Percentiles rank a stretch among this genome's conserved stretches.
Evolutionary conservation across 1,139 yeast species (phyloP).

Genomic region (Wickerhamiella infanticola): DNA sequence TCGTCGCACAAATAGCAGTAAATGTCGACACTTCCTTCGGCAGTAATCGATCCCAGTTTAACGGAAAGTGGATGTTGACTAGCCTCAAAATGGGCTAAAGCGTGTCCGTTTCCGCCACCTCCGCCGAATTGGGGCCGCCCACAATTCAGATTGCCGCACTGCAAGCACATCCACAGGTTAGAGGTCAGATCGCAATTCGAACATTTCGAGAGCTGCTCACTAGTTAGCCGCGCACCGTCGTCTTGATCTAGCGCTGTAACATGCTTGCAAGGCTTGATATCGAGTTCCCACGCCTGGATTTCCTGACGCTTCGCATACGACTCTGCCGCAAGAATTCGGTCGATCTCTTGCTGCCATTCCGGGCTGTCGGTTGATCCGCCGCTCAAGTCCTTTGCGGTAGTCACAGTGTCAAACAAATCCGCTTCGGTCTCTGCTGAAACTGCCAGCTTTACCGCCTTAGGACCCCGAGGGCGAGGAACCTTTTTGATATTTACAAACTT

Average conservation of each 20-base stretch:
- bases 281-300: slow-evolving; percentile 84
- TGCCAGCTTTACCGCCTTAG: slow-evolving; percentile 59
- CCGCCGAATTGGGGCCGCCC: slow-evolving; percentile 90
- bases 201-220: slow-evolving; percentile 37
- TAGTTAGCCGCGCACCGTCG: slow-evolving; percentile 14
- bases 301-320: slow-evolving; percentile 57
- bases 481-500: slow-evolving; percentile 43
- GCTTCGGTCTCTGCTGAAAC: slow-evolving; percentile 54
- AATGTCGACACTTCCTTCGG: slow-evolving; percentile 51
- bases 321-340: slow-evolving; percentile 42
- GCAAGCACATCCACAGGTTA: slow-evolving; percentile 83
- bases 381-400: slow-evolving; percentile 31
- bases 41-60: slow-evolving; percentile 74
- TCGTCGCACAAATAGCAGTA: slow-evolving; percentile 84
- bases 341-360: slow-evolving; percentile 23
- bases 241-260: slow-evolving; percentile 37
- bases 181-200: slow-evolving; percentile 47
- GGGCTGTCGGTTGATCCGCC: slow-evolving; percentile 9
- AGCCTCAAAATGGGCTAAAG: slow-evolving; percentile 48
- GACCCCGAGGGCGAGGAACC: slow-evolving; percentile 30
- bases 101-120: slow-evolving; percentile 87
- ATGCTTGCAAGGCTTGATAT: slow-evolving; percentile 66
- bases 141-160: slow-evolving; percentile 82
- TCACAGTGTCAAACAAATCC: slow-evolving; percentile 42
- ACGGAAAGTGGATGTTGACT: slow-evolving; percentile 66